Evolutionary conservation across 805 yeast genomes (phyloP).

Genomic region (Pichia scutulata): DNA sequence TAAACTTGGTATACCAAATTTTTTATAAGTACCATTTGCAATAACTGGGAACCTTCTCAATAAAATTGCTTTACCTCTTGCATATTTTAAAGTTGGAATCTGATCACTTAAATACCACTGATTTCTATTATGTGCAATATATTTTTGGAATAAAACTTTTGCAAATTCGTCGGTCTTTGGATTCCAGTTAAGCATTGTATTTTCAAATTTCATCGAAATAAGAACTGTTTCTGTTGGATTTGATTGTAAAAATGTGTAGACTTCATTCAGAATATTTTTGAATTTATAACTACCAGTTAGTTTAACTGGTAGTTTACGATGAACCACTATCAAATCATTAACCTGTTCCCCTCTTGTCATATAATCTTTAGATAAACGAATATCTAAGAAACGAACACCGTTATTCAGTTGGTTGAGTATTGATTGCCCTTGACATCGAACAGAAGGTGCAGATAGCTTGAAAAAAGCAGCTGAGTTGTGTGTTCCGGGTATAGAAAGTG

Average conservation of each 20-base stretch:
- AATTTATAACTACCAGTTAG: conserved; percentile 50
- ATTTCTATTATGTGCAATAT: conserved; percentile 40
- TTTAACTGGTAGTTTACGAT: conserved; percentile 69
- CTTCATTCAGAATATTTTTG: conserved; percentile 43
- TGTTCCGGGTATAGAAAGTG: conserved; percentile 73
- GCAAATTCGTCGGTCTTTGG: conserved; percentile 58
- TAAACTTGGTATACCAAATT: conserved; percentile 61
- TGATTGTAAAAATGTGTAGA: conserved; percentile 46
- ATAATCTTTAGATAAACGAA: conserved; percentile 54
- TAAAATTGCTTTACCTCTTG: conserved; percentile 58
- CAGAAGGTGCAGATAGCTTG: conserved; percentile 58
- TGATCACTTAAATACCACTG: conserved; percentile 52
- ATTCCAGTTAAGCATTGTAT: conserved; percentile 53
- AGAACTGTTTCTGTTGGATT: conserved; percentile 55
- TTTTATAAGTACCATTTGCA: conserved; percentile 30
- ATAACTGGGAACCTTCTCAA: conserved; percentile 67
- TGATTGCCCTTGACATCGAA: conserved; percentile 62
- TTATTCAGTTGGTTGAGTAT: conserved; percentile 55
- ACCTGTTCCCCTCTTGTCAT: conserved; percentile 32
- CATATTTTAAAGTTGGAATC: conserved; percentile 53
- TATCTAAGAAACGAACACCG: conserved; percentile 71
- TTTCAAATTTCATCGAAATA: conserved; percentile 69
- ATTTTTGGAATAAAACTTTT: conserved; percentile 50
- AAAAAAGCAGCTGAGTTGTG: conserved; percentile 74
- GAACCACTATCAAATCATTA: conserved; percentile 57